Conservation (phyloP, 2,329 filamentous ascomycete genomes). For the Fusarium torreyae region DNA sequence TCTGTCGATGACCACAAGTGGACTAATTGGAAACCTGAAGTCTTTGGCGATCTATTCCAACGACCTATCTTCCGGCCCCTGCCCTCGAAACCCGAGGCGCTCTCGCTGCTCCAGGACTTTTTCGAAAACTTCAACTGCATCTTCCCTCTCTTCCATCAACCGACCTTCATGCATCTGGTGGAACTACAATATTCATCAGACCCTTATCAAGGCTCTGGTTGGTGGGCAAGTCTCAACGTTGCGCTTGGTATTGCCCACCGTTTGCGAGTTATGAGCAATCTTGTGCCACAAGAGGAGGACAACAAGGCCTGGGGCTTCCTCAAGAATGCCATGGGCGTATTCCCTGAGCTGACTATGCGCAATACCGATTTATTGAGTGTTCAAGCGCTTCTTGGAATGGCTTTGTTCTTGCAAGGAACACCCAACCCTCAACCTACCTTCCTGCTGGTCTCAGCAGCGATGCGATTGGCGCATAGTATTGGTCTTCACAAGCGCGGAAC, state of each 20-base stretch:
- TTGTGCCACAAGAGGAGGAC: constrained; percentile 91
- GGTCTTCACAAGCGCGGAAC: constrained; percentile 94
- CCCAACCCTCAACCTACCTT: constrained; percentile 97
- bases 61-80: constrained; percentile 86
- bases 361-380: constrained; percentile 97
- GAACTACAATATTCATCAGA: constrained; percentile 94
- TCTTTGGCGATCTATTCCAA: constrained; percentile 93
- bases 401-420: constrained; percentile 94
- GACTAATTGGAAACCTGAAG: constrained; percentile 98
- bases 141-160: constrained; percentile 97
- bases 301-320: constrained; percentile 95
- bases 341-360: constrained; percentile 93
- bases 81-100: constrained; percentile 87
- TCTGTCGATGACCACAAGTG: constrained; percentile 94
- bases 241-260: constrained; percentile 94
- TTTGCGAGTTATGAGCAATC: constrained; percentile 93
- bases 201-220: constrained; percentile 94
- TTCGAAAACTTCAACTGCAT: constrained; percentile 99
- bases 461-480: constrained; percentile 92
- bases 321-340: constrained; percentile 95
- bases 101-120: constrained; percentile 91
- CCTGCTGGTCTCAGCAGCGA: constrained; percentile 90
- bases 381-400: constrained; percentile 93
- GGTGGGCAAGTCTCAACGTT: constrained; percentile 98
- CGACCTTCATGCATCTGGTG: constrained; percentile 97